phyloP scores from a whole-genome alignment of 768 basidiomycete genomes.

The Leccinellum rugosiceps region DNA sequence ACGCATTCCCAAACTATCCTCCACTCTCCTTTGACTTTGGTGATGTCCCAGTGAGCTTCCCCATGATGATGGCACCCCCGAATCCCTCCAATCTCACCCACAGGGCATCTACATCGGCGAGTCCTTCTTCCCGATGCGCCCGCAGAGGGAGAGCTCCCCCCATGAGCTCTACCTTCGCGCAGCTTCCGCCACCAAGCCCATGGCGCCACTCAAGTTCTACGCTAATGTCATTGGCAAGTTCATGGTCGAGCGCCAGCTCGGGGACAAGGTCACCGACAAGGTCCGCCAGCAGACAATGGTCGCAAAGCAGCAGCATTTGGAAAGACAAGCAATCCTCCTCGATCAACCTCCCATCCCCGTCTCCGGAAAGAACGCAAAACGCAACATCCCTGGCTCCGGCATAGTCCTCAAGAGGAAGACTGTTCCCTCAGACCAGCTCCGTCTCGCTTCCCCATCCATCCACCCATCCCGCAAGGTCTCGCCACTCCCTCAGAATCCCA shows the following conservation, averaged over 20 bases:
- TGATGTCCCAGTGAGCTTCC: slow-evolving; percentile 48
- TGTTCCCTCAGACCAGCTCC: slow-evolving; percentile 29
- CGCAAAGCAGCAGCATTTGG: slow-evolving; percentile 49
- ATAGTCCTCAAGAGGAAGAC: slow-evolving; percentile 27
- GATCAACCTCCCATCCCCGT: slow-evolving; percentile 35
- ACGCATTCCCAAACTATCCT: slow-evolving; percentile 42
- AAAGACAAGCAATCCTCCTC: slow-evolving; percentile 43
- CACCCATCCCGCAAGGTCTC: slow-evolving; percentile 29
- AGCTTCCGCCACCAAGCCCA: slow-evolving; percentile 53
- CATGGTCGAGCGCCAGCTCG: slow-evolving; percentile 61
- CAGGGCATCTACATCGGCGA: slow-evolving; percentile 69
- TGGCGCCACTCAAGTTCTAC: slow-evolving; percentile 66
- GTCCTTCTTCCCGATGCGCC: slow-evolving; percentile 57
- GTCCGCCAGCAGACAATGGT: slow-evolving; percentile 45
- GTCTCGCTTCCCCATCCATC: slow-evolving; percentile 29
- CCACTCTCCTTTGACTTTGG: slow-evolving; percentile 62
- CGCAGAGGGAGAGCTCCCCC: slow-evolving; percentile 48
- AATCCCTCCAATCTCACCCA: background rate
- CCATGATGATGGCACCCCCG: background rate
- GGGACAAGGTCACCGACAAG: slow-evolving; percentile 38
- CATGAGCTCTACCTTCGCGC: slow-evolving; percentile 76
- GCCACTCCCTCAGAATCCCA: slow-evolving; percentile 23
- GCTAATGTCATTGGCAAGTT: slow-evolving; percentile 76
- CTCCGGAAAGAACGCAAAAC: slow-evolving; percentile 40
- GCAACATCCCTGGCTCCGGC: slow-evolving; percentile 35